Conservation (phyloP, 2,329 filamentous ascomycete genomes). For the Colletotrichum horii region DNA sequence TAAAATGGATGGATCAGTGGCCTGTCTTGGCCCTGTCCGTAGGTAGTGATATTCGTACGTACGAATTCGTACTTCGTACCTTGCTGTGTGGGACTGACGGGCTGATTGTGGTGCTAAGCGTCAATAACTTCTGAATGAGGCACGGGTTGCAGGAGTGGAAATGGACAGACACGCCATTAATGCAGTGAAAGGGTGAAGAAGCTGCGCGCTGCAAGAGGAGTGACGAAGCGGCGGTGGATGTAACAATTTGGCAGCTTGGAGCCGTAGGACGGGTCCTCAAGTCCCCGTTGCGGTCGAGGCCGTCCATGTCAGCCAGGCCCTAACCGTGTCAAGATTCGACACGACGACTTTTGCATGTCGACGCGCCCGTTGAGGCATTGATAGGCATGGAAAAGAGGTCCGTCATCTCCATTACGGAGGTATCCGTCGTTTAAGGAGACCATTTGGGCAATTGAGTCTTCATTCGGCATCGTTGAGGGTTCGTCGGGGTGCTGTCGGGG, state of each 20-base stretch:
- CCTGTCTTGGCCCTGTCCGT: not conserved
- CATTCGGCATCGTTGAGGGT: not conserved
- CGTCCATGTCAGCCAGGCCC: not conserved
- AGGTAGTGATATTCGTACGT: not conserved
- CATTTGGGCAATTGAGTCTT: not conserved
- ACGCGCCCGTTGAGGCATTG: not conserved
- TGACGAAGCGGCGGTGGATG: not conserved
- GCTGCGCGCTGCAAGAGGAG: not conserved
- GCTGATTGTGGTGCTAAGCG: not conserved
- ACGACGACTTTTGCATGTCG: not conserved
- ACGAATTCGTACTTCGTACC: not conserved
- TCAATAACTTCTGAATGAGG: not conserved
- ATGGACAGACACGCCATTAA: not conserved
- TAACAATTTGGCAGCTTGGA: not conserved
- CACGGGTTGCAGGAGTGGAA: not conserved
- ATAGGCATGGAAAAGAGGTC: not conserved
- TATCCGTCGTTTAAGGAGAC: not conserved
- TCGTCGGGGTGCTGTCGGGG: not conserved
- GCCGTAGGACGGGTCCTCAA: not conserved
- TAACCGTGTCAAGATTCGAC: not conserved
- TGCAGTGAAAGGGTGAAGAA: slow-evolving; percentile 6
- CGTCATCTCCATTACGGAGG: not conserved
- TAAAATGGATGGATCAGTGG: not conserved
- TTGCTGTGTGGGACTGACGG: not conserved
- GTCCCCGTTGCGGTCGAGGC: not conserved